Evolutionary conservation across 768 basidiomycete genomes (phyloP), one percentile per base, ranked within the genome.

Genomic region (Hirschioporus abietinus): DNA sequence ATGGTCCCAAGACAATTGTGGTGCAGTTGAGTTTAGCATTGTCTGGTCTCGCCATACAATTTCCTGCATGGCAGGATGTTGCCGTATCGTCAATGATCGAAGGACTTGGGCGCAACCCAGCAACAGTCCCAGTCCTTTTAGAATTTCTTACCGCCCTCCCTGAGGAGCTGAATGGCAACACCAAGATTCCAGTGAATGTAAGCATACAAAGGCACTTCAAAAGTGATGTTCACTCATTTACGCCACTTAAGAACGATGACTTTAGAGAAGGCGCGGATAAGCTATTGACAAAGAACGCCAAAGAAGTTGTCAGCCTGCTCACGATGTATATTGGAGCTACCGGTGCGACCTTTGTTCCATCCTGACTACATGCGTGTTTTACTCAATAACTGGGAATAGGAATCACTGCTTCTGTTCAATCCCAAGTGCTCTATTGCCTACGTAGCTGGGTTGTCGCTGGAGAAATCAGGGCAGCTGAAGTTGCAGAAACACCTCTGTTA

Each of bases 131-230:
- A 0, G 86, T 88, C 5, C 76, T 99, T 68, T 77, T 99, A 66
- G 90, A 96, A 74, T 99, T 99, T 77, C 75, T 99, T 74, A 92
- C 92, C 1, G 79, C 95, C 25, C 83, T 99, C 34, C 96, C 96
- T 7, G 96, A 99, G 76, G 97, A 99, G 78, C 74, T 93, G 58
- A 83, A 82, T 64, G 83, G 84, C 62, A 99, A 99, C 76, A 86
- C 89, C 12, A 91, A 86, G 79, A 93, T 98, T 71, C 93, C 94
- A 0, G 78, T 97, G 58, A 90, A 92, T 63, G 96, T 96, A 71
- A 73, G 95, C 26, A 57, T 58, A 27, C 7, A 57, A 18, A 25
- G 18, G n/a, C n/a, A 36, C 52, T n/a, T 24, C 26, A 23, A 3
- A 30, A 30, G 30, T 61, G 6, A 35, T 9, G 23, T 63, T 17